Conservation (phyloP, 1,284 basidiomycete species). For the Moniliella sp. region DNA sequence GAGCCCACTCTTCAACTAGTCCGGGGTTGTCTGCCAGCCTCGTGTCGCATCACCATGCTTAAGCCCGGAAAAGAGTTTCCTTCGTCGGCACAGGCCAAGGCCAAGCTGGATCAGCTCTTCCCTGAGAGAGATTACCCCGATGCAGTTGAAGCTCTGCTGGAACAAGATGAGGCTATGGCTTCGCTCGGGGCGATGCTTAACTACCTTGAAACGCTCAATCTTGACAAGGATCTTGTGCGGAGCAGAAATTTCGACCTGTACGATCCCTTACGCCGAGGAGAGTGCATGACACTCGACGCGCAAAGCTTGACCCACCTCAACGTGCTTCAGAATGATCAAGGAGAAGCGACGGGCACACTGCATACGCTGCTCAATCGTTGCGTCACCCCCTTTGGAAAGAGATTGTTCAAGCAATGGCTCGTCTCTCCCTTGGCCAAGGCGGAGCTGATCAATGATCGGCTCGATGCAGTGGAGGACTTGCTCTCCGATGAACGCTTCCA, state of each 20-base stretch:
- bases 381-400: conserved; percentile 29
- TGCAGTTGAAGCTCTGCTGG: conserved; percentile 15
- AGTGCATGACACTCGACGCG: conserved; percentile 26
- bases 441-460: conserved; percentile 18
- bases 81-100: conserved; percentile 9
- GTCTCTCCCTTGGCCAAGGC: conserved; percentile 18
- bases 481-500: conserved; percentile 11
- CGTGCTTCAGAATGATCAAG: conserved; percentile 29
- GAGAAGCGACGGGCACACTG: conserved; percentile 25
- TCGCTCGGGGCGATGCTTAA: conserved; percentile 26
- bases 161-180: conserved; percentile 13
- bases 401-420: conserved; percentile 31
- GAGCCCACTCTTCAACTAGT: conserved; percentile 4
- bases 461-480: conserved; percentile 28
- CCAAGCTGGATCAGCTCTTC: conserved; percentile 19
- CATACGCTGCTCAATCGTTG: conserved; percentile 29
- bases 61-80: conserved; percentile 23
- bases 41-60: conserved; percentile 27
- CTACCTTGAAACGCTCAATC: conserved; percentile 26
- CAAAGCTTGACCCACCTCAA: conserved; percentile 29
- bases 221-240: conserved; percentile 25
- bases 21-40: neutral
- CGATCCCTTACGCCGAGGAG: conserved; percentile 13
- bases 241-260: conserved; percentile 29
- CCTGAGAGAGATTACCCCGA: conserved; percentile 11